Base-by-base conservation (phyloP, 2,329 filamentous ascomycete genomes). In the Neodidymelliopsis sp. region DNA sequence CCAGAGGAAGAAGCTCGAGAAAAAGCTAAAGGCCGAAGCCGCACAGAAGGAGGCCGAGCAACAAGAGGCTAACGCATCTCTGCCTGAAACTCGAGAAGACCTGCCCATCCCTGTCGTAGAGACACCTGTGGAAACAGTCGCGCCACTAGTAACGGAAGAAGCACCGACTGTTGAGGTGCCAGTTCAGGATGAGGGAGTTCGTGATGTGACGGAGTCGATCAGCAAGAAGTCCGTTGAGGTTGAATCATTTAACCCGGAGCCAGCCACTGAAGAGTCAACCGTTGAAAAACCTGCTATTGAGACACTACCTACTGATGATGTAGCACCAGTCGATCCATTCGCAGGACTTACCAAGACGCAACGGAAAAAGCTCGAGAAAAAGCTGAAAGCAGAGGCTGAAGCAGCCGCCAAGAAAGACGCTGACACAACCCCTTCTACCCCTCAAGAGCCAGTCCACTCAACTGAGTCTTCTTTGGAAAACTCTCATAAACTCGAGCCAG, bases 21-120 rank as follows among this genome's bases (percentile, higher is more conserved):
- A 53, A 54, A 75, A 72, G 47, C 72, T 75, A 59, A 66, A 61
- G 24, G 60, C 57, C 39, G 71, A 73, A 47, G 54, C 49, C 6
- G 53, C 56, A 15, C 30, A 43, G 4, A 66, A 62, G 16, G 53
- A n/a, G n/a, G n/a, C n/a, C n/a, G n/a, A n/a, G n/a, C n/a, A n/a
- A n/a, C n/a, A n/a, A n/a, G n/a, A n/a, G n/a, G n/a, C n/a, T n/a
- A n/a, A n/a, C n/a, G n/a, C n/a, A n/a, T n/a, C n/a, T n/a, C n/a
- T n/a, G n/a, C n/a, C n/a, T n/a, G n/a, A n/a, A n/a, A n/a, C n/a
- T n/a, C n/a, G n/a, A n/a, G n/a, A n/a, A n/a, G n/a, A n/a, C n/a
- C n/a, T n/a, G n/a, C n/a, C n/a, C n/a, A n/a, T n/a, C n/a, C n/a
- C 29, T 18, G 29, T 9, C 5, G 4, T 9, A 16, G 13, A 16